phyloP scores from a whole-genome alignment of 106 monocot species.

The Allium sativum region DNA sequence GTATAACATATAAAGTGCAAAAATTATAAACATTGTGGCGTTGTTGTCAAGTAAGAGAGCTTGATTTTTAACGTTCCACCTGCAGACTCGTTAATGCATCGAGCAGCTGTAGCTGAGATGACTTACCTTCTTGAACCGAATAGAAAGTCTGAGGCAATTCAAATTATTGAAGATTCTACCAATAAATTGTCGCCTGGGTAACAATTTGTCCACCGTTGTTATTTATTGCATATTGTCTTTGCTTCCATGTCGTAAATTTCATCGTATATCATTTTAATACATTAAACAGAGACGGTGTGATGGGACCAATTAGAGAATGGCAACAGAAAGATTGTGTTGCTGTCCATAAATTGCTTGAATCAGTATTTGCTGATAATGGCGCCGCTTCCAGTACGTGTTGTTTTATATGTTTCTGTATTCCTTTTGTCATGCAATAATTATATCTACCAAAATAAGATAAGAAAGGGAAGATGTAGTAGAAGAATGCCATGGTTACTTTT shows the following conservation, averaged over 20 bases:
- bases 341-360: conserved; percentile 66
- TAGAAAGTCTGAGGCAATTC: conserved; percentile 71
- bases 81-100: conserved; percentile 84
- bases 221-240: neutral
- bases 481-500: neutral
- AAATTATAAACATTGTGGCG: too few species aligned
- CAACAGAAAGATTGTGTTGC: conserved; percentile 58
- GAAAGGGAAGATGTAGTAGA: neutral
- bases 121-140: conserved; percentile 56
- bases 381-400: conserved; percentile 67
- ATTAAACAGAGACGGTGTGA: conserved; percentile 31
- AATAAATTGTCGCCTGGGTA: conserved; percentile 27
- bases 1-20: too few species aligned
- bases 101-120: conserved; percentile 92
- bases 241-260: neutral
- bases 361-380: conserved; percentile 44
- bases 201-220: neutral
- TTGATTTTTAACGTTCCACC: neutral
- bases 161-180: conserved; percentile 66
- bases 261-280: neutral
- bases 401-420: neutral
- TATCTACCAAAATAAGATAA: neutral
- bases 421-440: neutral
- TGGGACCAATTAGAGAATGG: conserved; percentile 56
- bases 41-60: neutral